phyloP scores from a whole-genome alignment of 2,329 filamentous ascomycete genomes.

The Alternaria atra region DNA sequence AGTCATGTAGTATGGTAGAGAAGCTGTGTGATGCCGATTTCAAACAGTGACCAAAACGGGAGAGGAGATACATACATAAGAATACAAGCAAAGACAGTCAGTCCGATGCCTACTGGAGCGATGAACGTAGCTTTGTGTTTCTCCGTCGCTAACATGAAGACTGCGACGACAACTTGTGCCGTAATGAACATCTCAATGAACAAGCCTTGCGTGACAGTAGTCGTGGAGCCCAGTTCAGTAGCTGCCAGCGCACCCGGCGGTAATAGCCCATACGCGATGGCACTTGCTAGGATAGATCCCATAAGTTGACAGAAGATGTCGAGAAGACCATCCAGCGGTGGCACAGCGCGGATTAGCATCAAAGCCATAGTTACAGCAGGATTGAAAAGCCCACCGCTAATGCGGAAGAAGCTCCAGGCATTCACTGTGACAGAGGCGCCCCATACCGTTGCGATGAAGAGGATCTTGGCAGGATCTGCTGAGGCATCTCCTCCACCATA shows the following conservation, averaged over 20 bases:
- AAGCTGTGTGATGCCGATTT: background rate
- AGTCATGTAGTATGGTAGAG: background rate
- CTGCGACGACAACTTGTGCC: no score
- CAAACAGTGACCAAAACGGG: no score
- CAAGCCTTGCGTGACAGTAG: no score
- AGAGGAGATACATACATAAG: no score
- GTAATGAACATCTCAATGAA: no score
- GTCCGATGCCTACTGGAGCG: no score
- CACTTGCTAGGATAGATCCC: background rate
- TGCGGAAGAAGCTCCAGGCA: conserved; percentile 3
- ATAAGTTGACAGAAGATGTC: background rate
- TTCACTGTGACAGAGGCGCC: conserved; percentile 1
- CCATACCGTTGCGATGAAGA: background rate
- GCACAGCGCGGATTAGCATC: background rate
- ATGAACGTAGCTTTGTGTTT: background rate
- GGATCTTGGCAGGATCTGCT: conserved; percentile 3
- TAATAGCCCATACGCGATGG: background rate
- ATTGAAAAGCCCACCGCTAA: conserved; percentile 1
- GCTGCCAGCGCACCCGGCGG: no score
- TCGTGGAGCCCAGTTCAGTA: no score
- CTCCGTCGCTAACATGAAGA: background rate
- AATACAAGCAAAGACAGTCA: no score
- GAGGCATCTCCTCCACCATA: background rate
- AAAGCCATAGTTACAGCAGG: background rate
- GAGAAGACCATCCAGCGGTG: background rate